Evolutionary conservation across 768 basidiomycete genomes (phyloP).

Genomic region (Tulasnella sp.): DNA sequence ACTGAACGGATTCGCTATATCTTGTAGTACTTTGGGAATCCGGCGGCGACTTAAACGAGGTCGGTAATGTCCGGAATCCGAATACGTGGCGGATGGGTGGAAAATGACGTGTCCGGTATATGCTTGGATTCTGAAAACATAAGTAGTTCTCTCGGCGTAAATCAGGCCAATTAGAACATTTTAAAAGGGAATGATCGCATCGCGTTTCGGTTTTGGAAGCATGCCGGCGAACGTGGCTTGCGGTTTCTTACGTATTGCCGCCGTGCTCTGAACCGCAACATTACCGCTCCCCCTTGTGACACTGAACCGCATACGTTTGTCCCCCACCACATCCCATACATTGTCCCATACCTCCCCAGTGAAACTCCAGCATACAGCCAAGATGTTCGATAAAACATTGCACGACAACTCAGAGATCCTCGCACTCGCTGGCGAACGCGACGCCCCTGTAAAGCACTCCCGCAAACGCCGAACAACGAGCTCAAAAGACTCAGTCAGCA

Average conservation of each 20-base stretch:
- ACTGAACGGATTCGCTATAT: background rate
- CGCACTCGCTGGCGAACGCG: constrained; percentile 31
- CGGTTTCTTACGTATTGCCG: too few relatives aligned
- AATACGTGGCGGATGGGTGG: too few relatives aligned
- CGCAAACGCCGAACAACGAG: constrained; percentile 24
- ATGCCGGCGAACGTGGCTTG: too few relatives aligned
- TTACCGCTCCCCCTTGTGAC: too few relatives aligned
- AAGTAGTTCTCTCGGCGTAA: too few relatives aligned
- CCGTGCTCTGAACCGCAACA: too few relatives aligned
- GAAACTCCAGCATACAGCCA: background rate
- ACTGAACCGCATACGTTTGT: background rate
- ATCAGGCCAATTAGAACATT: too few relatives aligned
- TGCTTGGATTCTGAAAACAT: background rate
- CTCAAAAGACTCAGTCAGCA: constrained; percentile 29
- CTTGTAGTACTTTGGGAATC: background rate
- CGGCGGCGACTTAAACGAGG: background rate
- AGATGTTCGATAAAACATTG: constrained; percentile 26
- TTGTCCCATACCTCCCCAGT: background rate
- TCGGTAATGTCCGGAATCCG: too few relatives aligned
- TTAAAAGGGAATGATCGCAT: too few relatives aligned
- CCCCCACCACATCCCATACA: background rate
- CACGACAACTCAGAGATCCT: constrained; percentile 32
- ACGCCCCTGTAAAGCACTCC: constrained; percentile 18
- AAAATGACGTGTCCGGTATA: background rate
- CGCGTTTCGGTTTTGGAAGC: too few relatives aligned